phyloP scores from a whole-genome alignment of 2,329 filamentous ascomycete genomes.

The Colletotrichum godetiae region DNA sequence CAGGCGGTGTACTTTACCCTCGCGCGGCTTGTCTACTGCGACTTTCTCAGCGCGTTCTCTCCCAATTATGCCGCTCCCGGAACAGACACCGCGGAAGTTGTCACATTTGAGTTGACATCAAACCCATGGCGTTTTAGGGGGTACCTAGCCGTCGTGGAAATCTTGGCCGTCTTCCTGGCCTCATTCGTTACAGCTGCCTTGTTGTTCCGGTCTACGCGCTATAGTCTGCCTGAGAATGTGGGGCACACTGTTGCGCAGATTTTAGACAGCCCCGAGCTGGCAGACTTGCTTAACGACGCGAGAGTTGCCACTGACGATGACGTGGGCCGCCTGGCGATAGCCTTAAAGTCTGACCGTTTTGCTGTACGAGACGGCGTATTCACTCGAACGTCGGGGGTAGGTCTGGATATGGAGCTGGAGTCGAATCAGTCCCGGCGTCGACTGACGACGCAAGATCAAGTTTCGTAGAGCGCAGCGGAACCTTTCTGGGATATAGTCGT shows the following conservation, averaged over 20 bases:
- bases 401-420: neutral
- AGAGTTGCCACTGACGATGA: neutral
- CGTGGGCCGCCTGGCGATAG: neutral
- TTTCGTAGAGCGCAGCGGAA: neutral
- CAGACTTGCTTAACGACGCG: neutral
- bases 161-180: neutral
- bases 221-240: neutral
- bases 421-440: neutral
- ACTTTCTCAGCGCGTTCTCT: neutral
- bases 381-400: neutral
- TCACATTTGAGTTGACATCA: neutral
- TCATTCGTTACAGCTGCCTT: neutral
- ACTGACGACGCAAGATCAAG: neutral
- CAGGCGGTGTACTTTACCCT: neutral
- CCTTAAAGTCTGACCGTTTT: neutral
- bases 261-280: neutral
- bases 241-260: constrained; percentile 15
- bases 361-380: neutral
- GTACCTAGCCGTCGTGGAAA: neutral
- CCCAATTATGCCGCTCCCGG: neutral
- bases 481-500: neutral
- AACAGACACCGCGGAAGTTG: neutral
- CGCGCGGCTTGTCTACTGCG: neutral
- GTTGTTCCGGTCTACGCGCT: neutral
- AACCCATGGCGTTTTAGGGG: neutral